Base-by-base conservation (phyloP, 345 rosid species). In the Salix udensis region DNA sequence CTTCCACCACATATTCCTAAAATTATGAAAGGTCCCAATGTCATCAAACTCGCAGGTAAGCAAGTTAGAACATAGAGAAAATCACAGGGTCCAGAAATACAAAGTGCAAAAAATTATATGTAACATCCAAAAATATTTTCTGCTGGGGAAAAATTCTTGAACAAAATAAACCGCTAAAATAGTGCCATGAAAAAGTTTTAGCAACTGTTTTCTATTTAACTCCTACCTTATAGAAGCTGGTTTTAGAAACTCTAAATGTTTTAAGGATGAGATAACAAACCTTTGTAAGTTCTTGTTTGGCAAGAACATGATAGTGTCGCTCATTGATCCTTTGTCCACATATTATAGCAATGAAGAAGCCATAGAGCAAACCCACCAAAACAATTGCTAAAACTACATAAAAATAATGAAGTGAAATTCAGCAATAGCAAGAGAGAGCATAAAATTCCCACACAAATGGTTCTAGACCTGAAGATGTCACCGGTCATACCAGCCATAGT, bases 291-390 rank as follows among this genome's bases (percentile, higher is more conserved):
- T 94, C 99, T 88, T 96, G 98, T 79, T 94, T 96, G 75, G 97
- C 99, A 60, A 96, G 98, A 79, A 96, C 89, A 62, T 96, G 99
- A 79, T 96, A 93, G 75, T 96, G 99, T 31, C 99, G 91, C 82
- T 96, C 99, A 76, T 84, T 94, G 74, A 96, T 96, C 91, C 89
- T 88, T 83, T 96, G 99, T 71, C 99, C 99, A 81, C 99, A 96
- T 84, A 96, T 96, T 76, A 96, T 96, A 73, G 98, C 98, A 39
- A 96, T 96, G 87, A 96, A 94, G 86, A 94, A 93, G 65, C 97
- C 99, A 60, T 96, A 96, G 71, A 96, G 95, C 82, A 96, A 80
- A 81, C 99, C 99, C 86, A 96, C 99, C 90, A 96, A 84, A 70
- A 96, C 81, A 82, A 96, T 94, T 71, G 97, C 97, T 82, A 96